A percentile compares a stretch with the other conserved stretches of the same genome.
These are phyloP conservation scores for Saprolegnia parasitica DNA, from an alignment of 352 stramenopile genomes.

Conservation along the genomic window DNA sequence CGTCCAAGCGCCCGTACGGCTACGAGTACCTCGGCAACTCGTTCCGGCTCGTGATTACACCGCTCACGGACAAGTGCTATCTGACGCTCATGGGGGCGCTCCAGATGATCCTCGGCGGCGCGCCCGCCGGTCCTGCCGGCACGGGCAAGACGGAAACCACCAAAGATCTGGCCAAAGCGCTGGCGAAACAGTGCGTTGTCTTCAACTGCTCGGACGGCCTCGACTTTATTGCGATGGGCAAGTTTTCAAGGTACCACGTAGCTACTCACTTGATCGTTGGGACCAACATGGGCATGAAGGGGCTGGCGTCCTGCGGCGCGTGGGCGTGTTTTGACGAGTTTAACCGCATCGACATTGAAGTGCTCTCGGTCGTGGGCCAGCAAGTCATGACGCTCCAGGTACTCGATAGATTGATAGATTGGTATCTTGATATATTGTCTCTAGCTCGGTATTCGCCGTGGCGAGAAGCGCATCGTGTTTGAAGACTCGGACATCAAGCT, in stretches of 20 bases:
- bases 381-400: constrained; percentile 90
- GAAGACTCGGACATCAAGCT: constrained; percentile 93
- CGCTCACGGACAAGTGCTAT: constrained; percentile 95
- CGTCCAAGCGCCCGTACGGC: constrained; percentile 86
- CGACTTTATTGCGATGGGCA: constrained; percentile 93
- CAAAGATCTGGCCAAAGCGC: constrained; percentile 92
- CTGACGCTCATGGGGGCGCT: constrained; percentile 93
- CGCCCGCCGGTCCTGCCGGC: constrained; percentile 88
- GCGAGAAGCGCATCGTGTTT: constrained; percentile 87
- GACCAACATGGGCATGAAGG: constrained; percentile 34
- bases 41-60: constrained; percentile 94
- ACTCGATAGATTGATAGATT: not conserved
- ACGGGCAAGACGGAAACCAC: constrained; percentile 95
- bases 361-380: constrained; percentile 82
- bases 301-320: constrained; percentile 88
- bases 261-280: constrained; percentile 18
- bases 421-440: not conserved
- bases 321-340: constrained; percentile 91
- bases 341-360: constrained; percentile 87
- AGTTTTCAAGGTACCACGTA: constrained; percentile 87
- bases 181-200: constrained; percentile 94
- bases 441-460: constrained; percentile 65
- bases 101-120: constrained; percentile 93
- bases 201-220: constrained; percentile 92
- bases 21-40: constrained; percentile 97